Base-by-base conservation (phyloP, 2,329 filamentous ascomycete genomes). In the Helminthosporium solani region DNA sequence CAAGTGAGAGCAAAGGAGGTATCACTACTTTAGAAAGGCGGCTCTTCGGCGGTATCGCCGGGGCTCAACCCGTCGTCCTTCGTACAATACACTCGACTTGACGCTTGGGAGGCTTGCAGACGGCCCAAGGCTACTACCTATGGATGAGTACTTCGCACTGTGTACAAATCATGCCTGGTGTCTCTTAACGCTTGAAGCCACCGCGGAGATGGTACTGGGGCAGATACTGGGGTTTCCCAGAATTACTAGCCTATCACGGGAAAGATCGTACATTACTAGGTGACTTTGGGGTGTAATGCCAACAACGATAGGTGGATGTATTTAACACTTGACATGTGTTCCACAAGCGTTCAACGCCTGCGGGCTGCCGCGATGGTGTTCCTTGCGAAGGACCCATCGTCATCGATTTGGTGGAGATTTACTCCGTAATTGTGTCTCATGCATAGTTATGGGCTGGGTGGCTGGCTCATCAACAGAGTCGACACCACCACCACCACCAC, bases 401-500 rank as follows among this genome's bases (percentile, higher is more conserved):
- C 30, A 40, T 47, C 37, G 46, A 7, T 34, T 43, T 19, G 41
- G 33, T 16, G 47, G 15, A 39, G 15, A 40, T 52, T 51, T 53
- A n/a, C n/a, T n/a, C n/a, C n/a, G n/a, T n/a, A 46, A 58, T 56
- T 57, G 51, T 48, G 40, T 16, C 47, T 54, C 41, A 55, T 55
- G 50, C 51, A 47, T 5, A 28, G 25, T 25, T 30, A 16, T 25
- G 23, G 23, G 23, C 23, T 9, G 23, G 9, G 23, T 6, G 23
- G 28, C 25, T 27, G 25, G 7, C 12, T 12, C 25, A 7, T 27
- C 25, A 27, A 7, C 25, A 7, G 25, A 12, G 7, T 27, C 25
- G 25, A 7, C 25, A 27, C 25, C 25, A 37, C 25, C 25, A 27
- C 25, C 25, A 27, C 25, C 25, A 27, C 25, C 25, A 27, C 25